Conservation (phyloP, 2,329 filamentous ascomycete genomes). For the Aspergillus pseudonomiae region DNA sequence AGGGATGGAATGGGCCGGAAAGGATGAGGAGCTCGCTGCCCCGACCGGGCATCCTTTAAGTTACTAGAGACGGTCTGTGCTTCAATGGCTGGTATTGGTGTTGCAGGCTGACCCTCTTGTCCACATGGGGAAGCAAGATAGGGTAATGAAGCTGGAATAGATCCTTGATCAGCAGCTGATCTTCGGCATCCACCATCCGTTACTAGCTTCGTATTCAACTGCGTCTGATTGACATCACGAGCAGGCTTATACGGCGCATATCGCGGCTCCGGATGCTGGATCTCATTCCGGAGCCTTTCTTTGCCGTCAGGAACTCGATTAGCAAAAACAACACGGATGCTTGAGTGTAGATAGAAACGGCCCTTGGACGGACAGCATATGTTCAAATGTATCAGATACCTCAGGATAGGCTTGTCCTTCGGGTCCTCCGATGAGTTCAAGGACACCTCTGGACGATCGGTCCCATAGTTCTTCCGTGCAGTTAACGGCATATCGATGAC, state of each 20-base stretch:
- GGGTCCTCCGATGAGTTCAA: slow-evolving; percentile 46
- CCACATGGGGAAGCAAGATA: slow-evolving; percentile 12
- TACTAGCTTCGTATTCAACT: slow-evolving; percentile 55
- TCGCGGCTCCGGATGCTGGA: slow-evolving; percentile 82
- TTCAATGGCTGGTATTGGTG: not conserved
- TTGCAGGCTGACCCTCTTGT: not conserved
- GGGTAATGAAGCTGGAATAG: slow-evolving; percentile 15
- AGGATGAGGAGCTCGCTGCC: slow-evolving; percentile 17
- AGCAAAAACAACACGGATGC: slow-evolving; percentile 91
- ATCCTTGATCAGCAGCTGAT: slow-evolving; percentile 56
- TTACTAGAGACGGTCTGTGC: not conserved
- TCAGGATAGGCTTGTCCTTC: slow-evolving; percentile 67
- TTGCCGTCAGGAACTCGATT: slow-evolving; percentile 95
- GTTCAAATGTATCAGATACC: slow-evolving; percentile 90
- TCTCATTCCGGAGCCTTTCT: slow-evolving; percentile 86
- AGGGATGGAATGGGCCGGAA: slow-evolving; percentile 24
- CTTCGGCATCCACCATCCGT: slow-evolving; percentile 63
- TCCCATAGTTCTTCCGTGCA: slow-evolving; percentile 47
- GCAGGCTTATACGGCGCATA: slow-evolving; percentile 80
- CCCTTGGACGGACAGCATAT: slow-evolving; percentile 86
- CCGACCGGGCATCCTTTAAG: not conserved
- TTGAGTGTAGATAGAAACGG: slow-evolving; percentile 88
- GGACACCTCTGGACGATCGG: slow-evolving; percentile 58
- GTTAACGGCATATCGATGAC: slow-evolving; percentile 71
- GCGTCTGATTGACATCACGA: slow-evolving; percentile 46